Percentiles rank a stretch among this genome's conserved stretches.
Conservation (phyloP, 305 asterid species). For the Solanum hybrid region DNA sequence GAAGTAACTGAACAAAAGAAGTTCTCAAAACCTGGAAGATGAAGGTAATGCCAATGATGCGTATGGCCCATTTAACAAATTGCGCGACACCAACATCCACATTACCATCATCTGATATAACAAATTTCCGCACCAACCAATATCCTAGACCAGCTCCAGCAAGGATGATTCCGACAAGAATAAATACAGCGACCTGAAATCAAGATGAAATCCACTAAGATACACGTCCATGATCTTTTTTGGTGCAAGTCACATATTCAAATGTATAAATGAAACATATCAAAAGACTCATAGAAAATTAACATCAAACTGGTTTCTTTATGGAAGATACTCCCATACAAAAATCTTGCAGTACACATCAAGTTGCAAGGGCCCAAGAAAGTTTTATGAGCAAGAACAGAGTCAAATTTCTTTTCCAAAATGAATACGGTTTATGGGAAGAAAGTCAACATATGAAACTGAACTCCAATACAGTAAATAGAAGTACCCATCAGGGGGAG, state of each 20-base stretch:
- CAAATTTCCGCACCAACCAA: constrained; percentile 85
- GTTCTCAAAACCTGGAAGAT: constrained; percentile 56
- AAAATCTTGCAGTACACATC: neutral
- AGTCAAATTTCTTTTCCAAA: neutral
- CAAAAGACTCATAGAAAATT: neutral
- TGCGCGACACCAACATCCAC: constrained; percentile 76
- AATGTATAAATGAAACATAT: neutral
- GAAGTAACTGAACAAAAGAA: constrained; percentile 1
- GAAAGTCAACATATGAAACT: neutral
- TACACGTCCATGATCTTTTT: neutral
- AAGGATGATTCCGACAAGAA: constrained; percentile 57
- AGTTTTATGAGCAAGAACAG: neutral
- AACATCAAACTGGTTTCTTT: neutral
- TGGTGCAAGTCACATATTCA: neutral
- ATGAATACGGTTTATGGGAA: neutral
- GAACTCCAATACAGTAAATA: neutral
- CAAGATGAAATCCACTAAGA: neutral
- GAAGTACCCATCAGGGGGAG: neutral
- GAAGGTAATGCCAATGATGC: constrained; percentile 53
- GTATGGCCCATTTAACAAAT: constrained; percentile 88
- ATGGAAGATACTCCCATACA: neutral
- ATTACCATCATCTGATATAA: constrained; percentile 69
- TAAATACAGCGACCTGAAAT: constrained; percentile 60
- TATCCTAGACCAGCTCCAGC: constrained; percentile 90
- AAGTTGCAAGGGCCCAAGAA: neutral